Evolutionary conservation across 257 asterid species (phyloP), one percentile per base, ranked within the genome.

Genomic region (Mentha longifolia): DNA sequence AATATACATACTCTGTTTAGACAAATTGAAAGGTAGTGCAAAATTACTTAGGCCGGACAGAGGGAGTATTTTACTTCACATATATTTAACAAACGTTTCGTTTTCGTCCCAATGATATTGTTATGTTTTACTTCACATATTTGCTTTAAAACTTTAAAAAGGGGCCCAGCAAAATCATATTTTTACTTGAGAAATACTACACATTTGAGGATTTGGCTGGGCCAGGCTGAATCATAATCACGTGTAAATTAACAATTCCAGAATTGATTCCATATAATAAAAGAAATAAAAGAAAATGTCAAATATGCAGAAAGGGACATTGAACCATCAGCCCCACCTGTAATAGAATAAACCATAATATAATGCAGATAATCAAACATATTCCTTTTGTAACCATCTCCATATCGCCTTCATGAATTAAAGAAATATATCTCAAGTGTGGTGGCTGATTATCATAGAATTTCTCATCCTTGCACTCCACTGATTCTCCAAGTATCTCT

Each of bases 301-400:
- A 73, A 64, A n/a, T 56, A 17, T 9, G 71, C 49, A 65, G 58
- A 74, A 46, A 63, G 58, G 4, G 71, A 49, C 51, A 33, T 63
- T 31, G 69, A 50, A 14, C 51, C 7, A 42, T 46, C 51, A 52
- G n/a, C 30, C 62, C 78, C 68, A 73, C 73, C 30, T 46, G 62
- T 30, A 20, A 43, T 50, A 65, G 61, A 63, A 77, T 54, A 61
- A 64, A 55, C 58, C 51, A 50, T 58, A 13, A 54, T 9, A 58
- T 37, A 28, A 72, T 7, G 62, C 65, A 30, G 61, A 22, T 41
- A 39, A 33, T 45, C 56, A 46, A 35, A 70, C 50, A 73, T 55
- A 62, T 68, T 52, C 78, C 66, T 13, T 39, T 16, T 61, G 75
- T 11, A 68, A 17, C 65, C 37, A 55, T 16, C 41, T 43, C 45